Evolutionary conservation across 768 basidiomycete species (phyloP).

Genomic region (Auricularia heimuer): DNA sequence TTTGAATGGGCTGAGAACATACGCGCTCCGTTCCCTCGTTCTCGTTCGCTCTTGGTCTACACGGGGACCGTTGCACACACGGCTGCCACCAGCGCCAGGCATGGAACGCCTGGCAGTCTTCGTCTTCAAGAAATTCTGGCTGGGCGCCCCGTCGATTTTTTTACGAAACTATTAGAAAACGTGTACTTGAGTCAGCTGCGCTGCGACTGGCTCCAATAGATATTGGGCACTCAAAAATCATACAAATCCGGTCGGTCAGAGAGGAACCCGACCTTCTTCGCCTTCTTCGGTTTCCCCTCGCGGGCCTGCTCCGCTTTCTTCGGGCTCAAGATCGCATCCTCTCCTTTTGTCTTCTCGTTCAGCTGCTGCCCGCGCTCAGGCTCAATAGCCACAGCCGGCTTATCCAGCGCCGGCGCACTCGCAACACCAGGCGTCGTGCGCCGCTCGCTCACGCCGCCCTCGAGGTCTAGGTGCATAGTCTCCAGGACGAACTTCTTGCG

Average conservation of each 20-base stretch:
- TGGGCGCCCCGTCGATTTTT: no score
- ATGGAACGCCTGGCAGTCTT: no score
- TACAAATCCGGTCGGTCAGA: constrained; percentile 63
- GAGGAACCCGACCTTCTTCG: constrained; percentile 61
- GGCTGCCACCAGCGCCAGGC: no score
- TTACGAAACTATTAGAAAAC: no score
- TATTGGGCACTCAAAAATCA: constrained; percentile 39
- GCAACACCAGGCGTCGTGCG: constrained; percentile 40
- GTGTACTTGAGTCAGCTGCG: no score
- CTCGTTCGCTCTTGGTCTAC: no score
- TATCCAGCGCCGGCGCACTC: constrained; percentile 8
- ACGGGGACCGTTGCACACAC: no score
- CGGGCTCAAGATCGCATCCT: constrained; percentile 7
- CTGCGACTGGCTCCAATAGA: no score
- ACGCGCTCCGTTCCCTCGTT: no score
- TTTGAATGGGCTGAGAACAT: no score
- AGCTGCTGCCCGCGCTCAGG: constrained; percentile 7
- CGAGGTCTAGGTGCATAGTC: constrained; percentile 79
- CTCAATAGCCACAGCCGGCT: constrained; percentile 19
- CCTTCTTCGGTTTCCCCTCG: constrained; percentile 32
- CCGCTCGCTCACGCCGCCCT: constrained; percentile 75
- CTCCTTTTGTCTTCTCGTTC: constrained; percentile 7
- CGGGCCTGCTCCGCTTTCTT: constrained; percentile 7
- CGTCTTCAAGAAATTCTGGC: no score
- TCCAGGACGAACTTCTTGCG: constrained; percentile 82